Conservation (phyloP, 148 eudicot species). For the Persicaria tinctoria region DNA sequence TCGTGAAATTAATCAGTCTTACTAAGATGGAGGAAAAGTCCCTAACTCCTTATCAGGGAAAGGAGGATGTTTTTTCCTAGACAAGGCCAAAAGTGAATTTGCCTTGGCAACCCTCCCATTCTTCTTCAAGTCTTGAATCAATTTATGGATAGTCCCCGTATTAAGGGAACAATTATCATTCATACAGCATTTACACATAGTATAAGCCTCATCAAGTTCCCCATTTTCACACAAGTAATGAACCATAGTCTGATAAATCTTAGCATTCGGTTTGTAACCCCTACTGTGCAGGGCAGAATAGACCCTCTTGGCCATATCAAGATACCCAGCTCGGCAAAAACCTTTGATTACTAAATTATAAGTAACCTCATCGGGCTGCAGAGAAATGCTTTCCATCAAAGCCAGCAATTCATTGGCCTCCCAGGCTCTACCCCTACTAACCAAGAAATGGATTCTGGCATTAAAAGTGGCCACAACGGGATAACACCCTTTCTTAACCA, state of each 20-base stretch:
- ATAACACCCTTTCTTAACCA: conserved; percentile 58
- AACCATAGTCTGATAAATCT: conserved; percentile 80
- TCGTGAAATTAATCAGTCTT: neutral
- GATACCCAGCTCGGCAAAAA: conserved; percentile 53
- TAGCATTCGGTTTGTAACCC: conserved; percentile 53
- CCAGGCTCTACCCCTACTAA: conserved; percentile 59
- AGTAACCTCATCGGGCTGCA: conserved; percentile 64
- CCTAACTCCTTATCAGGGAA: conserved; percentile 32
- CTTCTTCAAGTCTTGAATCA: conserved; percentile 52
- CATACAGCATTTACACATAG: conserved; percentile 61
- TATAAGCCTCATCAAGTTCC: conserved; percentile 58
- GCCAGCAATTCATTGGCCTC: conserved; percentile 56
- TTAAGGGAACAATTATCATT: conserved; percentile 53
- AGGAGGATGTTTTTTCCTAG: conserved; percentile 41
- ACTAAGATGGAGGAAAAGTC: conserved; percentile 37
- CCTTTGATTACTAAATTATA: conserved; percentile 89
- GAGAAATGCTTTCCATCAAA: conserved; percentile 38
- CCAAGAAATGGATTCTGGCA: conserved; percentile 75
- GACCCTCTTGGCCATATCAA: conserved; percentile 69
- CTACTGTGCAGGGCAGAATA: conserved; percentile 49
- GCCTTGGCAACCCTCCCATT: conserved; percentile 53
- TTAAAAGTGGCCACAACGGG: conserved; percentile 84
- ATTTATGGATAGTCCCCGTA: conserved; percentile 42
- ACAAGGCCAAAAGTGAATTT: conserved; percentile 35
- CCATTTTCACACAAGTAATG: conserved; percentile 66